A percentile compares a stretch with the other conserved stretches of the same genome.
Evolutionary conservation across 75 land plant species (phyloP).

Genomic region (Cryptomeria japonica): DNA sequence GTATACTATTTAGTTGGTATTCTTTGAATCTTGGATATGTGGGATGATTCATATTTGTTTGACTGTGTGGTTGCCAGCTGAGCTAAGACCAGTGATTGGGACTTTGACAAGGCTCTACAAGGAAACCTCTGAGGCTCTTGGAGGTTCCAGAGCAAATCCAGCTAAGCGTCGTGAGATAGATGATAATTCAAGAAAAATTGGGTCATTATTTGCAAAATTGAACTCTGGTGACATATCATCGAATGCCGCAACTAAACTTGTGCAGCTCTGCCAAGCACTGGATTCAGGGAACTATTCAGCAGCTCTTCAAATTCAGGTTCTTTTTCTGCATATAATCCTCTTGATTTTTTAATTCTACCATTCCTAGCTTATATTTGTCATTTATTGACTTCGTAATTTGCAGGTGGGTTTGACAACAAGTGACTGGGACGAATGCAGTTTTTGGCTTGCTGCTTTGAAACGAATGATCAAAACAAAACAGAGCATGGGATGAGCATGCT

Average conservation of each 20-base stretch:
- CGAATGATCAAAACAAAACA: constrained; percentile 87
- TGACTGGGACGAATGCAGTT: constrained; percentile 98
- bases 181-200: constrained; percentile 90
- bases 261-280: constrained; percentile 84
- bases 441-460: constrained; percentile 90
- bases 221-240: constrained; percentile 87
- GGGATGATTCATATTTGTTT: not conserved
- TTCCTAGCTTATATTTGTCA: not conserved
- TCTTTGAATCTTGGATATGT: not conserved
- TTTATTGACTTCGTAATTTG: not conserved
- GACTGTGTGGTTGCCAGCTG: constrained; percentile 50
- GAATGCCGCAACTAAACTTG: constrained; percentile 78
- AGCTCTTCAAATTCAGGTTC: constrained; percentile 89
- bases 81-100: constrained; percentile 71
- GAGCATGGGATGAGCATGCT: constrained; percentile 30
- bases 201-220: constrained; percentile 83
- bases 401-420: constrained; percentile 91
- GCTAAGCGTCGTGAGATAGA: constrained; percentile 87
- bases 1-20: not conserved
- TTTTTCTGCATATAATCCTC: constrained; percentile 1
- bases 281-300: constrained; percentile 65
- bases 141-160: constrained; percentile 71
- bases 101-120: constrained; percentile 79
- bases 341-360: not conserved
- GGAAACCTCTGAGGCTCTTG: constrained; percentile 79